phyloP scores from a whole-genome alignment of 2,329 filamentous ascomycete species.

The Fusarium temperatum region DNA sequence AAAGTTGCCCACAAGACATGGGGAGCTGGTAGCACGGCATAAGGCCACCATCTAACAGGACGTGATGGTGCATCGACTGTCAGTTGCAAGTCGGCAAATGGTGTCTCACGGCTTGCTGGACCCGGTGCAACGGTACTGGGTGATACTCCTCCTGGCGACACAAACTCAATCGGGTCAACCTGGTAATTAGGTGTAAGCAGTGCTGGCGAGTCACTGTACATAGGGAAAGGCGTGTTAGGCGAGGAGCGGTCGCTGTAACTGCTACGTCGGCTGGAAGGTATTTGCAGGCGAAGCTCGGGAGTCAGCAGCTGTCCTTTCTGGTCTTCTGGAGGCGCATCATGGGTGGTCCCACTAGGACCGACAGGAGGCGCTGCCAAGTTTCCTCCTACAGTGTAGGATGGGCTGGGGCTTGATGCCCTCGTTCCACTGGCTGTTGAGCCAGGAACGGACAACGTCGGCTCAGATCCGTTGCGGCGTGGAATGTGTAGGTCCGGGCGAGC shows the following conservation, averaged over 20 bases:
- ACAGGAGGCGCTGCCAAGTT: conserved; percentile 54
- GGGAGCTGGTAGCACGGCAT: conserved; percentile 75
- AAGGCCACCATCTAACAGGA: conserved; percentile 82
- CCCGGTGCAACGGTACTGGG: conserved; percentile 56
- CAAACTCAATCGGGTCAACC: conserved; percentile 60
- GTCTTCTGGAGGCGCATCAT: conserved; percentile 12
- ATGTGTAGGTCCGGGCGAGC: conserved; percentile 32
- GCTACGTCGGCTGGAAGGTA: conserved; percentile 54
- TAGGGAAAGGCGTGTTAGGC: conserved; percentile 72
- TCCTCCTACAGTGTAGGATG: conserved; percentile 51
- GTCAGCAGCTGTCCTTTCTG: conserved; percentile 10
- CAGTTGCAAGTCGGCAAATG: conserved; percentile 56
- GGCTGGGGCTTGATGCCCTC: conserved; percentile 43
- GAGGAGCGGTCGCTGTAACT: conserved; percentile 57
- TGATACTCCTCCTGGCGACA: conserved; percentile 53
- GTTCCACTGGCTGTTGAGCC: conserved; percentile 25
- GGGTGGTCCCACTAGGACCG: conserved; percentile 33
- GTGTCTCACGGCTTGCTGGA: conserved; percentile 54
- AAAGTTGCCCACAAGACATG: conserved; percentile 76
- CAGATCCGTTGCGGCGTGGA: conserved; percentile 32
- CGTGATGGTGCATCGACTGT: conserved; percentile 50
- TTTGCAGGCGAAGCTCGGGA: conserved; percentile 54
- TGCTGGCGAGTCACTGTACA: conserved; percentile 68
- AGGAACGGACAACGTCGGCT: conserved; percentile 32
- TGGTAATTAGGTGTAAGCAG: conserved; percentile 53